Conservation (phyloP, 192 early-diverging fungal genomes). For the Piromyces sp. region DNA sequence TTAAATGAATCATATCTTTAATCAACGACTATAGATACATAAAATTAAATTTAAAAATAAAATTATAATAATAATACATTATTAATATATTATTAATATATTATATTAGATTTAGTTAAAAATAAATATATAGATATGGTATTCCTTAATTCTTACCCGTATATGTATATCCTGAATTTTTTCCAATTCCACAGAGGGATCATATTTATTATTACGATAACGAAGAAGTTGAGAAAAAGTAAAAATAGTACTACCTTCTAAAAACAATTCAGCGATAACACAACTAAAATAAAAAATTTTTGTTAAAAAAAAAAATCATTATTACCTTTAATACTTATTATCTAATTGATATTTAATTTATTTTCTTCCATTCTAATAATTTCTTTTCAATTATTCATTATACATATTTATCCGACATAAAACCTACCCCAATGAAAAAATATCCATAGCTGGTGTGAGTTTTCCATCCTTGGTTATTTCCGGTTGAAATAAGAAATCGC, state of each 20-base stretch:
- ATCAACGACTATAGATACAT: slow-evolving; percentile 57
- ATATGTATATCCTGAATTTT: slow-evolving; percentile 71
- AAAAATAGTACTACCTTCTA: slow-evolving; percentile 84
- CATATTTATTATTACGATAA: slow-evolving; percentile 65
- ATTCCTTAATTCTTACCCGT: slow-evolving; percentile 26
- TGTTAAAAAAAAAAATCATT: too few relatives aligned
- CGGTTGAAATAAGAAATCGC: slow-evolving; percentile 27
- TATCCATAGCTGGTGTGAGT: slow-evolving; percentile 68
- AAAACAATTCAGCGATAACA: slow-evolving; percentile 77
- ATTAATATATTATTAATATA: too few relatives aligned
- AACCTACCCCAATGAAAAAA: slow-evolving; percentile 78
- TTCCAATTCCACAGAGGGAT: slow-evolving; percentile 44
- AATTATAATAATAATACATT: too few relatives aligned
- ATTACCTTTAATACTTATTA: too few relatives aligned
- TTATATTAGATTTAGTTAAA: too few relatives aligned
- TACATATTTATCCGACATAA: too few relatives aligned
- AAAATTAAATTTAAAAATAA: too few relatives aligned
- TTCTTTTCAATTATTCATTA: too few relatives aligned
- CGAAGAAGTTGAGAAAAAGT: slow-evolving; percentile 79
- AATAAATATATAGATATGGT: too few relatives aligned
- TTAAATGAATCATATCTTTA: slow-evolving; percentile 71
- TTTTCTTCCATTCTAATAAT: too few relatives aligned
- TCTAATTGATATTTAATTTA: too few relatives aligned
- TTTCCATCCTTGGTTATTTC: slow-evolving; percentile 10
- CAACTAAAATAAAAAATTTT: too few relatives aligned